Evolutionary conservation across 1,139 yeast genomes (phyloP).

Genomic region (Geotrichum bryndzae): DNA sequence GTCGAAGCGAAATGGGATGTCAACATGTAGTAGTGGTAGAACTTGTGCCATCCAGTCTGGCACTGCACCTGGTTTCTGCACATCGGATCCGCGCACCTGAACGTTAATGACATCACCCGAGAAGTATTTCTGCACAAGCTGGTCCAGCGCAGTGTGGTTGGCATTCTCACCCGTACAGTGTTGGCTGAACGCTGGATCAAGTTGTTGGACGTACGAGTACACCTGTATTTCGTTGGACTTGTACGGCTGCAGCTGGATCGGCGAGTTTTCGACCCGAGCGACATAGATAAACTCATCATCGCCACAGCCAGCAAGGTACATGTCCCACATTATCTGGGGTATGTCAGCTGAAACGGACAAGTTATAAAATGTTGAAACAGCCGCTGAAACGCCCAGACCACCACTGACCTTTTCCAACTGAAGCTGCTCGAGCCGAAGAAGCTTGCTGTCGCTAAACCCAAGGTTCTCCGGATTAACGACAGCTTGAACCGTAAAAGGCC

Average conservation of each 20-base stretch:
- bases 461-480: constrained; percentile 1
- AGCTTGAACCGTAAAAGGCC: constrained; percentile 21
- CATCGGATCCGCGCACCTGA: constrained; percentile 19
- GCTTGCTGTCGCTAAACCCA: background rate
- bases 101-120: constrained; percentile 22
- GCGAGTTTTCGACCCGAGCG: constrained; percentile 21
- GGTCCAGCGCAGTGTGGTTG: constrained; percentile 24
- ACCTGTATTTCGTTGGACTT: constrained; percentile 19
- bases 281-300: constrained; percentile 17
- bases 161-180: constrained; percentile 21
- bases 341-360: constrained; percentile 19
- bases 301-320: constrained; percentile 26
- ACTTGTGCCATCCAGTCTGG: constrained; percentile 12
- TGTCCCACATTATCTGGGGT: constrained; percentile 23
- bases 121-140: constrained; percentile 23
- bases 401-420: background rate
- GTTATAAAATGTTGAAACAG: constrained; percentile 18
- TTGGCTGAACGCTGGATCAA: constrained; percentile 19
- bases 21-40: constrained; percentile 5
- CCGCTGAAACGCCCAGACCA: constrained; percentile 20
- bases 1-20: constrained; percentile 6
- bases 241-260: constrained; percentile 21
- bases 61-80: constrained; percentile 10
- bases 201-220: constrained; percentile 16
- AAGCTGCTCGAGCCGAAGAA: background rate